These are phyloP conservation scores for Avena atlantica DNA, from an alignment of 176 grass and related monocot genomes.

Conservation along the genomic window DNA sequence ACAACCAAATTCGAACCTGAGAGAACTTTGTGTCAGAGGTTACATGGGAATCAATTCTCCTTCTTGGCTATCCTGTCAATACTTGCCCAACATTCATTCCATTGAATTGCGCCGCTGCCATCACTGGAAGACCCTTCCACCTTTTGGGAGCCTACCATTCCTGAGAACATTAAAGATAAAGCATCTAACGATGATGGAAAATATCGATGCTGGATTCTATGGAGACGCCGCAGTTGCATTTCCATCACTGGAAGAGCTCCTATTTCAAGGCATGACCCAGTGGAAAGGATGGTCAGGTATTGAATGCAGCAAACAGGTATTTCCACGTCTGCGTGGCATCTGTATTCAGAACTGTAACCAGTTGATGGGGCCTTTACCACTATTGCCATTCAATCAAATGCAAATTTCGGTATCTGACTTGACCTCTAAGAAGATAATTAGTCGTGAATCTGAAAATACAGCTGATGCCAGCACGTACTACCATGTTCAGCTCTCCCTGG, in stretches of 20 bases:
- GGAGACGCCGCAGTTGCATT: constrained; percentile 23
- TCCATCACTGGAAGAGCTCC: constrained; percentile 44
- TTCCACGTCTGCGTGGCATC: constrained; percentile 11
- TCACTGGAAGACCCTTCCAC: constrained; percentile 29
- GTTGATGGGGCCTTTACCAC: constrained; percentile 19
- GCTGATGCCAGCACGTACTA: background rate
- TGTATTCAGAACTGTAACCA: background rate
- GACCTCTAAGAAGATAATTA: background rate
- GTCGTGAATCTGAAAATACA: background rate
- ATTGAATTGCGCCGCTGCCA: constrained; percentile 39
- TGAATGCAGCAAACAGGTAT: background rate
- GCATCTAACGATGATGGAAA: constrained; percentile 17
- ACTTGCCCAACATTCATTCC: constrained; percentile 27
- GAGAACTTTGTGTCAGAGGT: constrained; percentile 17
- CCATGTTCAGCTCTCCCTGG: background rate
- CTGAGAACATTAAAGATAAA: constrained; percentile 44
- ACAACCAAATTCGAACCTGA: constrained; percentile 47
- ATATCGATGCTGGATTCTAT: constrained; percentile 44
- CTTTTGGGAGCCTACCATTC: constrained; percentile 47
- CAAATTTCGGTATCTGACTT: constrained; percentile 12
- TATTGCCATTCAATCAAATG: background rate
- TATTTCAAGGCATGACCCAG: constrained; percentile 34
- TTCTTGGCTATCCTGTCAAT: constrained; percentile 27
- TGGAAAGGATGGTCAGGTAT: constrained; percentile 32
- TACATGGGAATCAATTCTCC: constrained; percentile 47